These are phyloP conservation scores for Suillus luteus DNA, from an alignment of 768 basidiomycete genomes.

Conservation along the genomic window DNA sequence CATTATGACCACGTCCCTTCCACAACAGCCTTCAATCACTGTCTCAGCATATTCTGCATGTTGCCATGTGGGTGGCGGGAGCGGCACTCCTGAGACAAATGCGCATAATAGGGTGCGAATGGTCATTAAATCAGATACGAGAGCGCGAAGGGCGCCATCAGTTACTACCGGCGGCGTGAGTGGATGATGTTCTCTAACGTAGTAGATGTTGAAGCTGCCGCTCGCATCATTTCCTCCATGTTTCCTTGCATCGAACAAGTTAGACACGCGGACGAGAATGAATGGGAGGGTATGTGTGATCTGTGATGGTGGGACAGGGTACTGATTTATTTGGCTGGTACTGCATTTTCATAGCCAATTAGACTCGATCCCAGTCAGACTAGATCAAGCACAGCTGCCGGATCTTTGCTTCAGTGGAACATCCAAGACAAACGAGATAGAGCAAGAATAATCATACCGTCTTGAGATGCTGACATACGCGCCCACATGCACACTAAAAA, in stretches of 20 bases:
- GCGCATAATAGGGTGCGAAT: conserved; percentile 68
- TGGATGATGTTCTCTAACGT: conserved; percentile 19
- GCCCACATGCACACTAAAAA: background rate
- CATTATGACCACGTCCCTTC: conserved; percentile 27
- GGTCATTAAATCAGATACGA: conserved; percentile 64
- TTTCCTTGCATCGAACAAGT: background rate
- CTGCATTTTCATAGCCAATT: background rate
- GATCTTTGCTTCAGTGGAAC: background rate
- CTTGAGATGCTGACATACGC: background rate
- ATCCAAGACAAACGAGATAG: background rate
- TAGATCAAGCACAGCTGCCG: background rate
- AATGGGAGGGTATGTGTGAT: conserved; percentile 53
- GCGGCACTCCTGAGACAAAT: no score
- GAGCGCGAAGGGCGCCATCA: conserved; percentile 52
- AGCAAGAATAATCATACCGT: background rate
- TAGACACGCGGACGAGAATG: background rate
- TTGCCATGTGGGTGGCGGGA: no score
- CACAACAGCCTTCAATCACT: conserved; percentile 32
- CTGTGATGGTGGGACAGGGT: background rate
- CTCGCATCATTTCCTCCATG: background rate
- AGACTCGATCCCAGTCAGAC: background rate
- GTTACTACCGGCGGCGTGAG: conserved; percentile 50
- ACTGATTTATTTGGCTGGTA: conserved; percentile 8
- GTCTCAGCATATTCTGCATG: conserved; percentile 26
- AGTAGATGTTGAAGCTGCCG: background rate